Percentiles rank a stretch among this genome's conserved stretches.
Evolutionary conservation across 768 basidiomycete genomes (phyloP).

Genomic region (Mycena capillaripes): DNA sequence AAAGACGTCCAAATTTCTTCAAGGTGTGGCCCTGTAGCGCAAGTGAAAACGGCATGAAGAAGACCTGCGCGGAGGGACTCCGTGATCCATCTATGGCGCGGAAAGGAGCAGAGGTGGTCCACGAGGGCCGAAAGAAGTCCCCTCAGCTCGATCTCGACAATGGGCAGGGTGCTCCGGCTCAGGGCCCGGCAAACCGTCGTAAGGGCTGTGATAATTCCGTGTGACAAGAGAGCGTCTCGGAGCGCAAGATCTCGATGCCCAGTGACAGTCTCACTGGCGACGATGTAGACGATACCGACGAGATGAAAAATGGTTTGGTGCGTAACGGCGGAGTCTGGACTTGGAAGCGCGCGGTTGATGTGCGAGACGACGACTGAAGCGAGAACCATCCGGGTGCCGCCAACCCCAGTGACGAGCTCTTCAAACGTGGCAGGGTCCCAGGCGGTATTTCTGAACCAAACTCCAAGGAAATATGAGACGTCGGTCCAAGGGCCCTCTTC

Average conservation of each 20-base stretch:
- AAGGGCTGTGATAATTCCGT: neutral
- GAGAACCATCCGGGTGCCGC: neutral
- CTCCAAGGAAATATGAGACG: neutral
- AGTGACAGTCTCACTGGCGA: neutral
- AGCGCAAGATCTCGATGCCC: neutral
- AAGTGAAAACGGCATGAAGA: neutral
- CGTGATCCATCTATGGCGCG: neutral
- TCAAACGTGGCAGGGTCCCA: neutral
- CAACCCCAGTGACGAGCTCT: neutral
- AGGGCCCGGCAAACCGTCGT: neutral
- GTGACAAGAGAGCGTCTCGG: neutral
- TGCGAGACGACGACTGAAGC: neutral
- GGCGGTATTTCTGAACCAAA: neutral
- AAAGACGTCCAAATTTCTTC: neutral
- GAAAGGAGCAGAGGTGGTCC: neutral
- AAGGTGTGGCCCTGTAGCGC: neutral
- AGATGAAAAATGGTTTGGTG: neutral
- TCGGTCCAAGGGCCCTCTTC: neutral
- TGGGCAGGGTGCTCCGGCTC: neutral
- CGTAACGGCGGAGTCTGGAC: neutral
- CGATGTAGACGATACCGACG: neutral
- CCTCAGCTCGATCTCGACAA: neutral
- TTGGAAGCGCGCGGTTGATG: neutral
- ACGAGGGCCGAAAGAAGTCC: neutral
- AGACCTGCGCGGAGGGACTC: neutral